Conservation (phyloP, 129 eudicot species). For the Tagetes patula region DNA sequence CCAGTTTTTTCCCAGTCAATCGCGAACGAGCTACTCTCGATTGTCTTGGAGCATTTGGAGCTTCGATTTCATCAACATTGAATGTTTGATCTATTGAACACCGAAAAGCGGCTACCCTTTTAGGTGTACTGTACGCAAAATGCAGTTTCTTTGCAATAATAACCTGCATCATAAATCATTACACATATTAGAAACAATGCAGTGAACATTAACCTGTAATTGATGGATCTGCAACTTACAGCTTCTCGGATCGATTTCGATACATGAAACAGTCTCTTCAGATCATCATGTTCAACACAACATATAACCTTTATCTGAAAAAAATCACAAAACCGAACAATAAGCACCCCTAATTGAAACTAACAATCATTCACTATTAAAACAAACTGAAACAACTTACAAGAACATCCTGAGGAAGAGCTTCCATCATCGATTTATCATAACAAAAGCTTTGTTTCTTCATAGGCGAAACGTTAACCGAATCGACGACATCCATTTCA, state of each 20-base stretch:
- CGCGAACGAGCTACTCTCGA: slow-evolving; percentile 51
- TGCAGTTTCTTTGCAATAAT: slow-evolving; percentile 65
- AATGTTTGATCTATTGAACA: slow-evolving; percentile 33
- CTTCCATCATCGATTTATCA: slow-evolving; percentile 55
- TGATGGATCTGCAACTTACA: slow-evolving; percentile 43
- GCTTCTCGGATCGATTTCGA: slow-evolving; percentile 74
- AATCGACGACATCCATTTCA: background rate
- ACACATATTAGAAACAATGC: background rate
- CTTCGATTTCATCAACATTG: slow-evolving; percentile 46
- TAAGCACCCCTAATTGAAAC: background rate
- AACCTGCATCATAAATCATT: slow-evolving; percentile 46
- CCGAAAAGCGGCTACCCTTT: slow-evolving; percentile 51
- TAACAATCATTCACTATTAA: background rate
- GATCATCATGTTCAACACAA: slow-evolving; percentile 93
- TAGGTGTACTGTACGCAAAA: slow-evolving; percentile 75
- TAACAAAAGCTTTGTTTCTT: slow-evolving; percentile 41
- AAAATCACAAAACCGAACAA: slow-evolving; percentile 2
- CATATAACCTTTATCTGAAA: slow-evolving; percentile 79
- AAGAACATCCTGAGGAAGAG: slow-evolving; percentile 80
- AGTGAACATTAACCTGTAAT: background rate
- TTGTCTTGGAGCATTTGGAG: slow-evolving; percentile 79
- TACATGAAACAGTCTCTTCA: slow-evolving; percentile 72
- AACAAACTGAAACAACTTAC: slow-evolving; percentile 36
- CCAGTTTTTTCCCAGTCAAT: slow-evolving; percentile 49
- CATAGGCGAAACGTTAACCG: slow-evolving; percentile 20